Base-by-base conservation (phyloP, 192 early-diverging fungal species). In the Coemansia reversa region DNA sequence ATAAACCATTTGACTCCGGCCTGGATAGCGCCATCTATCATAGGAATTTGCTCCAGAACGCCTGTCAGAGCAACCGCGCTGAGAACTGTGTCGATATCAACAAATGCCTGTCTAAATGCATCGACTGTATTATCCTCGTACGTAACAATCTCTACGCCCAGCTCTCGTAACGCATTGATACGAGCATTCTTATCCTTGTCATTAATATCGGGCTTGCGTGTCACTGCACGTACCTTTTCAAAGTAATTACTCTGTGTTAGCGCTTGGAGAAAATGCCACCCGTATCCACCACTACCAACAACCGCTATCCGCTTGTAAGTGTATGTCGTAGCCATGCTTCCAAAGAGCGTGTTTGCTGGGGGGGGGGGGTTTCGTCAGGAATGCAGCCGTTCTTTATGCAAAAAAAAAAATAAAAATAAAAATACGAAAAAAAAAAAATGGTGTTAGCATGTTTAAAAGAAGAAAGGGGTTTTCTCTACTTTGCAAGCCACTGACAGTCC, bases 1-100 rank as follows among this genome's bases (percentile, higher is more conserved):
- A 79, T 62, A 45, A 79, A 79, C 76, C 76, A 79, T 68, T 58
- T 62, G 51, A 70, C 76, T 14, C 71, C 72, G 0, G 76, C 71
- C 2, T 48, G 60, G 2, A 79, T 22, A 2, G 71, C 76, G 1
- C 71, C 76, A 58, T 79, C 76, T 24, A 74, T 62, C 76, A 79
- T 79, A 3, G 60, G 39, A 4, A 74, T 60, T 55, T 79, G 76
- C 39, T 28, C 55, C 16, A 54, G 8, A 24, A 70, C 58, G 23
- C 60, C 76, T 0, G 58, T 22, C 11, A 79, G 22, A 7, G 61
- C 62, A 19, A 79, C 67, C 4, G 65, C 71, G 39, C 76, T 79
- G 47, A 79, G 39, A 4, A 79, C 71, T 7, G 62, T 58, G 55
- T 74, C 67, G 19, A 73, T 67, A 12, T 51, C 76, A 3, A 22